Percentiles rank a stretch among this genome's conserved stretches.
phyloP scores from a whole-genome alignment of 129 eudicot species.

The Flaveria sonorensis region DNA sequence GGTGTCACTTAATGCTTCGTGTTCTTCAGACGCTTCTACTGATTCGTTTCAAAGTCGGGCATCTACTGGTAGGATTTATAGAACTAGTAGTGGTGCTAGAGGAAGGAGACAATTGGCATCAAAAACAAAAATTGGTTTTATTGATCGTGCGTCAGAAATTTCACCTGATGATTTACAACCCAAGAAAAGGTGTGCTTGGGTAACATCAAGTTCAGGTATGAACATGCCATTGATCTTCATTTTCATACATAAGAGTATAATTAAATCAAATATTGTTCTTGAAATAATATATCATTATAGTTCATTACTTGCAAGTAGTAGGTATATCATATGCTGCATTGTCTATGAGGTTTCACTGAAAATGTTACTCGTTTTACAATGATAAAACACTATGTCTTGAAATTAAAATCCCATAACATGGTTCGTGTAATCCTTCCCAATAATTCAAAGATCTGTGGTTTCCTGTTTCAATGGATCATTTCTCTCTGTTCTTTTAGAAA shows the following conservation, averaged over 20 bases:
- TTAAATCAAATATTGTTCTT: not conserved
- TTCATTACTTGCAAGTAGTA: not conserved
- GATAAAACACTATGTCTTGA: not conserved
- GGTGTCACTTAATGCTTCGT: constrained; percentile 53
- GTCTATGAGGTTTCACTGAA: not conserved
- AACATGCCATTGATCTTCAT: not conserved
- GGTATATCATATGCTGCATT: not conserved
- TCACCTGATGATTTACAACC: constrained; percentile 37
- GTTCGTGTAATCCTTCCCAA: constrained; percentile 1
- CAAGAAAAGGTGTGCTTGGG: constrained; percentile 77
- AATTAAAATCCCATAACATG: not conserved
- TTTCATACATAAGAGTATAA: too few relatives aligned
- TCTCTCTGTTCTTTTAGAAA: not conserved
- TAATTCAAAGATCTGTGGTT: constrained; percentile 10
- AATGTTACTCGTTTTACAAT: not conserved
- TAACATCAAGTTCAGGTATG: constrained; percentile 65
- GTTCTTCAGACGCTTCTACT: constrained; percentile 66
- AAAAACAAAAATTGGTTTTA: constrained; percentile 38
- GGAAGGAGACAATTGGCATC: constrained; percentile 45
- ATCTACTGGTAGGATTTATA: constrained; percentile 60
- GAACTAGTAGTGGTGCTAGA: constrained; percentile 36
- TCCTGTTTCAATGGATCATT: not conserved
- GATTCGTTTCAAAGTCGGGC: constrained; percentile 68
- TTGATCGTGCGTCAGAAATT: constrained; percentile 36
- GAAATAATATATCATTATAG: not conserved